Percentiles rank a stretch among this genome's conserved stretches.
These are phyloP conservation scores for Lenzites betulinus DNA, from an alignment of 768 basidiomycete genomes.

Conservation along the genomic window DNA sequence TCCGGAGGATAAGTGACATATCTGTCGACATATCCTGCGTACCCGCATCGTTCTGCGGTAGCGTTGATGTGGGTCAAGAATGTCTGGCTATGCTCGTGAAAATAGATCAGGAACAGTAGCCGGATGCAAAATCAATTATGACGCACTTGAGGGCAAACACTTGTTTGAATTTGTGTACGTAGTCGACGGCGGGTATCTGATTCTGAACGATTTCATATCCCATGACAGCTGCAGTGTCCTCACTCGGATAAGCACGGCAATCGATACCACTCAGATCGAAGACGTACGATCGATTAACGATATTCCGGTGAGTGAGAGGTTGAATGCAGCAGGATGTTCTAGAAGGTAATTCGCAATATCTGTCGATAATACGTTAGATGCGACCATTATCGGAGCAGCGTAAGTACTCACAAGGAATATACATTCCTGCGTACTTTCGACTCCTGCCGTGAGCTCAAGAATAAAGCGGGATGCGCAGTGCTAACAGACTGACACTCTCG, in stretches of 20 bases:
- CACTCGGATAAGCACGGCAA: too few relatives aligned
- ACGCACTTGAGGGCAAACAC: conserved; percentile 75
- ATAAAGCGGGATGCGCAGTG: too few relatives aligned
- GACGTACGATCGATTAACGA: conserved; percentile 72
- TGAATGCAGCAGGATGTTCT: conserved; percentile 51
- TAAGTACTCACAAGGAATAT: conserved; percentile 53
- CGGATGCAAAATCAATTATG: neutral
- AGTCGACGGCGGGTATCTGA: conserved; percentile 71
- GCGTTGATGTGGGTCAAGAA: conserved; percentile 53
- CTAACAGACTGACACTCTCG: conserved; percentile 71
- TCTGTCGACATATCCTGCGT: conserved; percentile 60
- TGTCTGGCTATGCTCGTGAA: conserved; percentile 47
- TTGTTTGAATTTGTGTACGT: conserved; percentile 70
- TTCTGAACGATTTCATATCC: conserved; percentile 57
- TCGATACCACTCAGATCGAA: neutral
- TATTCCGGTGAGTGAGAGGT: conserved; percentile 64
- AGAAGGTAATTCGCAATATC: conserved; percentile 80
- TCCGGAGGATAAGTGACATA: conserved; percentile 68
- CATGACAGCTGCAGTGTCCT: conserved; percentile 5
- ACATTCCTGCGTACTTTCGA: conserved; percentile 72
- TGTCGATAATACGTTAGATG: conserved; percentile 25
- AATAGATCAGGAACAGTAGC: neutral
- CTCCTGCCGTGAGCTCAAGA: neutral
- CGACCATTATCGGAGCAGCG: too few relatives aligned
- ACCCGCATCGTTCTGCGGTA: conserved; percentile 57